Evolutionary conservation across 768 basidiomycete genomes (phyloP).

Genomic region (Lentinula sp.): DNA sequence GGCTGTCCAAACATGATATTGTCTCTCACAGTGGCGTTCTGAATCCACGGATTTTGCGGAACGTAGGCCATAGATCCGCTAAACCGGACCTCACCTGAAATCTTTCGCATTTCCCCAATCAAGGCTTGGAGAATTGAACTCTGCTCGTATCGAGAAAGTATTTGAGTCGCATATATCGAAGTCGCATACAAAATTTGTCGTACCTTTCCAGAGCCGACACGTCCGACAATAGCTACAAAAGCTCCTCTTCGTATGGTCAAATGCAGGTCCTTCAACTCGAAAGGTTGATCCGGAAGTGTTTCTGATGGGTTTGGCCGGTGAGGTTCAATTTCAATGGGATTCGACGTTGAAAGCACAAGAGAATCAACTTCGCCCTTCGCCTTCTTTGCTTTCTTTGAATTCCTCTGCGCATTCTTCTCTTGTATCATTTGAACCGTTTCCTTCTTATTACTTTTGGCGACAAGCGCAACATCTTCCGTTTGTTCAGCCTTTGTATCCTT

Average conservation of each 20-base stretch:
- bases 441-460: neutral
- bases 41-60: conserved; percentile 60
- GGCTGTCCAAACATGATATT: conserved; percentile 72
- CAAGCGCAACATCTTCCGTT: neutral
- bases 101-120: conserved; percentile 64
- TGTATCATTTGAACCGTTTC: conserved; percentile 9
- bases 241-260: conserved; percentile 46
- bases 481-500: conserved; percentile 4
- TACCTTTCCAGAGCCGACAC: conserved; percentile 70
- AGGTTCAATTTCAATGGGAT: conserved; percentile 3
- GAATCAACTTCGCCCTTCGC: neutral
- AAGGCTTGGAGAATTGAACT: conserved; percentile 51
- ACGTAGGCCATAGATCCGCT: conserved; percentile 54
- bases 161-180: neutral
- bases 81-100: conserved; percentile 48
- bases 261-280: conserved; percentile 41
- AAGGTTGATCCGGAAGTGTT: conserved; percentile 38
- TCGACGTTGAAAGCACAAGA: neutral
- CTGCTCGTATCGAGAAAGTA: conserved; percentile 19
- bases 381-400: conserved; percentile 18
- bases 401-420: conserved; percentile 15
- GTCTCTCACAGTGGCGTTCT: conserved; percentile 61
- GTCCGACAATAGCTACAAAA: conserved; percentile 69
- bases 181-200: neutral
- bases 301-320: conserved; percentile 8